Percentiles rank a stretch among this genome's conserved stretches.
Conservation (phyloP, 2,329 filamentous ascomycete species). For the Ophiostoma ips region DNA sequence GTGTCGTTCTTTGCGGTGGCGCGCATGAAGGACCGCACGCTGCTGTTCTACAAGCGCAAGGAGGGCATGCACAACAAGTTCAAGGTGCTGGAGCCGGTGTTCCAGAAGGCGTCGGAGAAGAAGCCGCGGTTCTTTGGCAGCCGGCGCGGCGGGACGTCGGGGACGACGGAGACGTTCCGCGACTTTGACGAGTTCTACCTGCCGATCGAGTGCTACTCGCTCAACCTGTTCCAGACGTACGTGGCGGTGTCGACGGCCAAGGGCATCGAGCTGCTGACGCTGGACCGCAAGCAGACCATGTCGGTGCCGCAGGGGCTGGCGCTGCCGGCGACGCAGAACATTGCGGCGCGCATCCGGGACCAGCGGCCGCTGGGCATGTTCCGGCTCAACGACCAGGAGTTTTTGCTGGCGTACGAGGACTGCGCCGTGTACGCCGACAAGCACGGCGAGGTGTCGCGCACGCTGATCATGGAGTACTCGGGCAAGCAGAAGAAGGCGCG, state of each 20-base stretch:
- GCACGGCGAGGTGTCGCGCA: conserved; percentile 86
- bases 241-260: conserved; percentile 83
- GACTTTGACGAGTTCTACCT: conserved; percentile 99
- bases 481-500: conserved; percentile 68
- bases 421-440: conserved; percentile 98
- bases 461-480: conserved; percentile 98
- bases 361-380: conserved; percentile 93
- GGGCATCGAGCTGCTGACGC: conserved; percentile 87
- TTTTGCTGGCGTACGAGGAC: conserved; percentile 85
- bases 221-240: conserved; percentile 92
- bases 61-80: conserved; percentile 88
- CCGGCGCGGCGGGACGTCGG: conserved; percentile 44
- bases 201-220: conserved; percentile 82
- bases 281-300: conserved; percentile 95
- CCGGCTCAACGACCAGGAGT: conserved; percentile 80
- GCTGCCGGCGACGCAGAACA: conserved; percentile 64
- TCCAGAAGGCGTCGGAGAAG: conserved; percentile 82
- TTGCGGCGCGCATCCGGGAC: conserved; percentile 68
- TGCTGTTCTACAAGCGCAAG: conserved; percentile 95
- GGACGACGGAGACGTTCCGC: conserved; percentile 86
- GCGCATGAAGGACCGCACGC: conserved; percentile 87
- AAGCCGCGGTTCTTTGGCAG: conserved; percentile 53
- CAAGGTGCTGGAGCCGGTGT: conserved; percentile 90
- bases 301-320: conserved; percentile 73
- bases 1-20: conserved; percentile 95